Conservation (phyloP, 1,139 yeast species). For the Saccharomyces hybrid region DNA sequence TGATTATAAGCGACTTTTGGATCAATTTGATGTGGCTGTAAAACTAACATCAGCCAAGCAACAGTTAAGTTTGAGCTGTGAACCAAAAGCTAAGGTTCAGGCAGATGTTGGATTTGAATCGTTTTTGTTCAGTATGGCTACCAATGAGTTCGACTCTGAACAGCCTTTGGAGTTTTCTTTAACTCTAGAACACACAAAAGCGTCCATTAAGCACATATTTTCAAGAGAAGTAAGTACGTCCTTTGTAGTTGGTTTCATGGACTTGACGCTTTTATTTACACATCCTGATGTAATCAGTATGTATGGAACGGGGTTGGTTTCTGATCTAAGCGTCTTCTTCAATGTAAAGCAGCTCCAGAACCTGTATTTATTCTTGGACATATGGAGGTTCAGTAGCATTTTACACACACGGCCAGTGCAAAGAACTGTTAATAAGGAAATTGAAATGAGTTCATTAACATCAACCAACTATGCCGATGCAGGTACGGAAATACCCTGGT, state of each 20-base stretch:
- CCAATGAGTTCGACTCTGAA: constrained; percentile 39
- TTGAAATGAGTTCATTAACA: constrained; percentile 8
- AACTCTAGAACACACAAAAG: constrained; percentile 46
- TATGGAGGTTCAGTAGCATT: constrained; percentile 56
- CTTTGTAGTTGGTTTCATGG: constrained; percentile 45
- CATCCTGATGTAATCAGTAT: constrained; percentile 37
- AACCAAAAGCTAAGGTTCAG: constrained; percentile 87
- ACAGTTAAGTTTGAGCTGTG: constrained; percentile 71
- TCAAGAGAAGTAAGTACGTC: constrained; percentile 86
- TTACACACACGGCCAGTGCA: constrained; percentile 10
- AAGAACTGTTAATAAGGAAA: constrained; percentile 5
- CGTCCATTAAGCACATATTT: constrained; percentile 80
- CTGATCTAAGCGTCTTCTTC: constrained; percentile 53
- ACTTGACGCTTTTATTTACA: constrained; percentile 37
- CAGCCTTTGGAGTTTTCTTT: constrained; percentile 41
- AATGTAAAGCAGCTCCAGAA: constrained; percentile 85
- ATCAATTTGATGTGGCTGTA: constrained; percentile 54
- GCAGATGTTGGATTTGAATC: constrained; percentile 72
- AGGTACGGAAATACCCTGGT: constrained; percentile 53
- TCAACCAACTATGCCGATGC: constrained; percentile 6
- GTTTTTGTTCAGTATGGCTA: constrained; percentile 49
- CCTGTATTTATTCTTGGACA: constrained; percentile 69
- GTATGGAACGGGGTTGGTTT: constrained; percentile 46
- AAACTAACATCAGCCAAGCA: constrained; percentile 66
- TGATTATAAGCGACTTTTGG: constrained; percentile 37